Evolutionary conservation across 371 early-diverging fungal species (phyloP).

Genomic region (Mucor circinelloides): DNA sequence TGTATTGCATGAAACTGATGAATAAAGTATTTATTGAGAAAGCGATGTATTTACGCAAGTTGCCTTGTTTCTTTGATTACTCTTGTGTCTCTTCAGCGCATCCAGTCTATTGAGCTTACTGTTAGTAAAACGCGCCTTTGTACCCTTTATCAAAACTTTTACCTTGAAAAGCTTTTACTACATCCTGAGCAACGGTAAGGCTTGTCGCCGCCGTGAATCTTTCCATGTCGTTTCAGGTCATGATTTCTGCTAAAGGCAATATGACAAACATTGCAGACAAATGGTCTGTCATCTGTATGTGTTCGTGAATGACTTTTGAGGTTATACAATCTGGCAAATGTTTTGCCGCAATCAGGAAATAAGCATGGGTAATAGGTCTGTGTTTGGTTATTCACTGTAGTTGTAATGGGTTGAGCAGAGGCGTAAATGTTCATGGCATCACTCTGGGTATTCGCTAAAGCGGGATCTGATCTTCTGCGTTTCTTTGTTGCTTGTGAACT

Average conservation of each 20-base stretch:
- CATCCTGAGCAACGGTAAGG: conserved; percentile 84
- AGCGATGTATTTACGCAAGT: conserved; percentile 13
- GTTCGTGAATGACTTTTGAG: conserved; percentile 81
- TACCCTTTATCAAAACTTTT: conserved; percentile 1
- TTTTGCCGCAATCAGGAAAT: conserved; percentile 71
- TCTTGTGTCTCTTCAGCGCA: conserved; percentile 54
- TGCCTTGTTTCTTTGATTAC: conserved; percentile 46
- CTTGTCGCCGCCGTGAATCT: conserved; percentile 83
- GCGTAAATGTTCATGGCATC: conserved; percentile 55
- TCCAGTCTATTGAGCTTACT: conserved; percentile 35
- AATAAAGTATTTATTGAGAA: conserved; percentile 15
- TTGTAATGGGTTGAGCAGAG: conserved; percentile 51
- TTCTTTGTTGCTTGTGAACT: conserved; percentile 31
- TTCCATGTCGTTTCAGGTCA: conserved; percentile 84
- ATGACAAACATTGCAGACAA: conserved; percentile 72
- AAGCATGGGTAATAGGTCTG: conserved; percentile 64
- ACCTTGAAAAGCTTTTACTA: conserved; percentile 74
- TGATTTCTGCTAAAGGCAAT: conserved; percentile 86
- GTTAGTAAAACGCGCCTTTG: not conserved
- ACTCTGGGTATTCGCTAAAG: conserved; percentile 51
- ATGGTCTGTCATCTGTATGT: conserved; percentile 81
- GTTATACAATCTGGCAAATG: conserved; percentile 78
- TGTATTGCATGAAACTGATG: conserved; percentile 35
- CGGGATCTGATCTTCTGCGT: conserved; percentile 47
- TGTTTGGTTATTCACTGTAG: conserved; percentile 50